A percentile compares a stretch with the other conserved stretches of the same genome.
Conservation (phyloP, 2,329 filamentous ascomycete species). For the Fusarium nurragi region DNA sequence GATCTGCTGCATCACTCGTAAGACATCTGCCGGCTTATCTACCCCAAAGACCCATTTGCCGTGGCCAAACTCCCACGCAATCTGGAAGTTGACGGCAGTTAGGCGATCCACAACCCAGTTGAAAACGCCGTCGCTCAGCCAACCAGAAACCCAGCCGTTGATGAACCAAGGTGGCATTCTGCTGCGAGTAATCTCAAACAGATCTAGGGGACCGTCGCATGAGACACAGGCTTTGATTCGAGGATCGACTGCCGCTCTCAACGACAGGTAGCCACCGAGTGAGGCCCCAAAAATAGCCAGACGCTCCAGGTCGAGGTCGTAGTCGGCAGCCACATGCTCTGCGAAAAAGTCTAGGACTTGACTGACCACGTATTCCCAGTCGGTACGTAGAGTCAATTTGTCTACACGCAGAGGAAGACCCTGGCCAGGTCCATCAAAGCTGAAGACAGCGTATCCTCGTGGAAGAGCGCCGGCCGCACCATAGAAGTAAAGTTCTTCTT, state of each 20-base stretch:
- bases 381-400: conserved; percentile 47
- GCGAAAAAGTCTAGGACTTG: conserved; percentile 48
- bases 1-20: conserved; percentile 37
- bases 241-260: conserved; percentile 53
- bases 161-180: conserved; percentile 42
- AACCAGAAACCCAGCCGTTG: conserved; percentile 31
- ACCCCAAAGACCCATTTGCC: conserved; percentile 41
- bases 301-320: conserved; percentile 49
- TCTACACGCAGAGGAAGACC: conserved; percentile 49
- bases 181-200: conserved; percentile 42
- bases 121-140: conserved; percentile 40
- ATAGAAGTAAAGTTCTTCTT: conserved; percentile 55
- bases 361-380: conserved; percentile 51
- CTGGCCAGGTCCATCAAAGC: conserved; percentile 59
- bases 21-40: conserved; percentile 39
- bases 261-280: conserved; percentile 58
- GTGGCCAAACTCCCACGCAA: conserved; percentile 46
- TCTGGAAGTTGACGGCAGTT: conserved; percentile 41
- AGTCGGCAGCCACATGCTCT: conserved; percentile 27
- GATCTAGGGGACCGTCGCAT: conserved; percentile 42
- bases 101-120: conserved; percentile 38
- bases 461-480: conserved; percentile 37
- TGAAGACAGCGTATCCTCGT: conserved; percentile 55
- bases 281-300: conserved; percentile 52
- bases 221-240: conserved; percentile 56